phyloP scores from a whole-genome alignment of 345 rosid genomes.

The Aquilaria malaccensis region DNA sequence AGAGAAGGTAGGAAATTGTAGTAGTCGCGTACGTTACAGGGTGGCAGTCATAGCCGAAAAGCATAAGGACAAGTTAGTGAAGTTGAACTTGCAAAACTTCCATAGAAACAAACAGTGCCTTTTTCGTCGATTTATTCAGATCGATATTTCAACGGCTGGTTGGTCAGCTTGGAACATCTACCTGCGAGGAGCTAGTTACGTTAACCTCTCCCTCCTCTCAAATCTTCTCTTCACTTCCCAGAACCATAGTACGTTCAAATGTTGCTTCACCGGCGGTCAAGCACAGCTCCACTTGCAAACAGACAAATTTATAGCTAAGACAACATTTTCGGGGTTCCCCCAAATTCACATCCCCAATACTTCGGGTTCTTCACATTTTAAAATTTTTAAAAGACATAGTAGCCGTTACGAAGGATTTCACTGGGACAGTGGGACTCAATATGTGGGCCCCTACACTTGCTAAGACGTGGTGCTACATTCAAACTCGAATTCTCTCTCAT shows the following conservation, averaged over 20 bases:
- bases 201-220: background rate
- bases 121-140: conserved; percentile 5
- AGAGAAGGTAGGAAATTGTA: too few species aligned
- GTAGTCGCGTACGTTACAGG: too few species aligned
- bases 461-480: background rate
- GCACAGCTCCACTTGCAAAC: too few species aligned
- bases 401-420: too few species aligned
- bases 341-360: background rate
- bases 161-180: conserved; percentile 26
- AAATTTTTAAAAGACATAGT: too few species aligned
- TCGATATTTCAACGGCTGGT: conserved; percentile 25
- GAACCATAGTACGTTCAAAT: too few species aligned
- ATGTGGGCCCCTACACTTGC: too few species aligned
- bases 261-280: background rate
- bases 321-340: background rate
- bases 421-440: too few species aligned
- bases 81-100: conserved; percentile 10
- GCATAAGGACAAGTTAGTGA: too few species aligned
- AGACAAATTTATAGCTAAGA: background rate
- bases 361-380: too few species aligned
- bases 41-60: too few species aligned
- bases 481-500: background rate
- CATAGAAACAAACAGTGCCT: background rate
- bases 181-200: background rate
- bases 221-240: too few species aligned